phyloP scores from a whole-genome alignment of 768 basidiomycete genomes.

The Macrolepiota albuminosa region DNA sequence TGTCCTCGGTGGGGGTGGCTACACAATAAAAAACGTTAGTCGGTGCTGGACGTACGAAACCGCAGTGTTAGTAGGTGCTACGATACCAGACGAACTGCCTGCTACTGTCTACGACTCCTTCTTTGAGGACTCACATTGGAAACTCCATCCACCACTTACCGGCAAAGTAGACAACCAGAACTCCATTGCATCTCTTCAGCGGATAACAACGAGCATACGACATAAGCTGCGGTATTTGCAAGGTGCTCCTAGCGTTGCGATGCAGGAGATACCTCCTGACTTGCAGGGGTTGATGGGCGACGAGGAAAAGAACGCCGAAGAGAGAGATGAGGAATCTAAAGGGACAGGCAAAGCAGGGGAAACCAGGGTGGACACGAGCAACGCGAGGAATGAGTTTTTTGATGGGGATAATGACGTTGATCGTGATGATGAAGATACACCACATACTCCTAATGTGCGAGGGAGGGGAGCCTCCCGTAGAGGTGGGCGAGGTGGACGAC shows the following conservation, averaged over 20 bases:
- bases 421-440: slow-evolving; percentile 28
- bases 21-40: slow-evolving; percentile 94
- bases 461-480: slow-evolving; percentile 22
- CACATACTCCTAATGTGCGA: background rate
- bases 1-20: slow-evolving; percentile 93
- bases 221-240: slow-evolving; percentile 90
- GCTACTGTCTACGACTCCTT: slow-evolving; percentile 88
- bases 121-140: slow-evolving; percentile 89
- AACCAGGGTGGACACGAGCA: slow-evolving; percentile 45
- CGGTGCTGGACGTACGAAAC: slow-evolving; percentile 99
- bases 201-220: slow-evolving; percentile 79
- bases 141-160: slow-evolving; percentile 88
- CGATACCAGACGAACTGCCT: slow-evolving; percentile 84
- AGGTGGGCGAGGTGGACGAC: slow-evolving; percentile 31
- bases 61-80: slow-evolving; percentile 79
- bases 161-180: slow-evolving; percentile 94
- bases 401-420: slow-evolving; percentile 72
- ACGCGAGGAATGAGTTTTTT: slow-evolving; percentile 63
- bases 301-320: slow-evolving; percentile 21
- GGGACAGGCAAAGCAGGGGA: slow-evolving; percentile 54
- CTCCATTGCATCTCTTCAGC: slow-evolving; percentile 73
- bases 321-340: slow-evolving; percentile 46
- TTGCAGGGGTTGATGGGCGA: slow-evolving; percentile 72
- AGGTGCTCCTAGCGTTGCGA: slow-evolving; percentile 93
- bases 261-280: slow-evolving; percentile 96